Evolutionary conservation across 2,329 filamentous ascomycete genomes (phyloP).

Genomic region (Alternaria tenuissima): DNA sequence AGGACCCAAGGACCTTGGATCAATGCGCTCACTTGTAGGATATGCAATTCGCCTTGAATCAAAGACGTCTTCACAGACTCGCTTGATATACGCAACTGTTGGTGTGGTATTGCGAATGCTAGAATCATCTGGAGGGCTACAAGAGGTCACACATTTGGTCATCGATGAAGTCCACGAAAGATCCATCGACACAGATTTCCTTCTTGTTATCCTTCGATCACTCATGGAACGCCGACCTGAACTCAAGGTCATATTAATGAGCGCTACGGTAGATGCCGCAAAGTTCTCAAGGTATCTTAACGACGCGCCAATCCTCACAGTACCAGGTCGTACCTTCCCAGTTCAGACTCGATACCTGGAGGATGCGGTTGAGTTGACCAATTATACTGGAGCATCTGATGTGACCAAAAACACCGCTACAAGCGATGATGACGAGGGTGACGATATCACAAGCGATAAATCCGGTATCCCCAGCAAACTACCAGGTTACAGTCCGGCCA

Average conservation of each 20-base stretch:
- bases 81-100: conserved; percentile 85
- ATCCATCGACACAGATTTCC: conserved; percentile 92
- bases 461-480: conserved; percentile 71
- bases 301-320: conserved; percentile 84
- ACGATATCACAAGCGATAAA: conserved; percentile 57
- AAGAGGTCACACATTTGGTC: conserved; percentile 90
- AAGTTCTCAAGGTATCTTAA: conserved; percentile 89
- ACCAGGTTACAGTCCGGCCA: conserved; percentile 76
- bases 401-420: conserved; percentile 61
- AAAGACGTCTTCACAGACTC: conserved; percentile 80
- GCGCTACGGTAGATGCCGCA: conserved; percentile 92
- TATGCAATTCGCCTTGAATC: conserved; percentile 95
- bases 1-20: conserved; percentile 80
- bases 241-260: conserved; percentile 95
- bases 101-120: conserved; percentile 99
- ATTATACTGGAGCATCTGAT: conserved; percentile 62
- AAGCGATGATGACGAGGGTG: conserved; percentile 58
- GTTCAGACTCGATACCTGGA: conserved; percentile 89
- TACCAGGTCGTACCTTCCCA: conserved; percentile 92
- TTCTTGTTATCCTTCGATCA: conserved; percentile 89
- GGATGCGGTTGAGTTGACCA: conserved; percentile 88
- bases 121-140: conserved; percentile 84
- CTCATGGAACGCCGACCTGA: conserved; percentile 79
- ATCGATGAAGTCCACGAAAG: conserved; percentile 97
- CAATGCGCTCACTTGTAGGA: conserved; percentile 82